Conservation (phyloP, 192 early-diverging fungal genomes). For the Glomus cerebriforme region DNA sequence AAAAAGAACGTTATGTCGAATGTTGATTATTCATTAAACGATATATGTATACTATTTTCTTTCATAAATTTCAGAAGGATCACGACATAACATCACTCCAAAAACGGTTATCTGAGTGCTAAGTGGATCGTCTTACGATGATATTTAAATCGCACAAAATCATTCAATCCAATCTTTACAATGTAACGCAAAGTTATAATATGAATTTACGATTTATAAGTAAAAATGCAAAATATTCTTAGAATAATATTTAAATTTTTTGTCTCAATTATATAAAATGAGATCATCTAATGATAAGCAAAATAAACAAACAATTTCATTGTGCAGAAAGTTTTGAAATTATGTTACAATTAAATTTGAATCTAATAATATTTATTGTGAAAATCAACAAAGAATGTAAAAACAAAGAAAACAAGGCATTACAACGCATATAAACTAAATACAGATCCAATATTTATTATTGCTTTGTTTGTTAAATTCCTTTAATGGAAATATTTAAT, state of each 20-base stretch:
- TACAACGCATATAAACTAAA: not conserved
- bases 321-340: too few relatives aligned
- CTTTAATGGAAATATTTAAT: not conserved
- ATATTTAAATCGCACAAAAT: not conserved
- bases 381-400: too few relatives aligned
- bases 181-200: too few relatives aligned
- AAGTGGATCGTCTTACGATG: not conserved
- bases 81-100: not conserved
- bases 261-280: too few relatives aligned
- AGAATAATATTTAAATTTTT: too few relatives aligned
- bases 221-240: too few relatives aligned
- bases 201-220: too few relatives aligned
- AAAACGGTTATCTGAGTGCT: not conserved
- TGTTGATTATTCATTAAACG: not conserved
- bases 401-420: not conserved
- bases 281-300: too few relatives aligned
- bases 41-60: not conserved
- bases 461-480: not conserved
- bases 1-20: not conserved
- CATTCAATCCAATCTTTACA: not conserved
- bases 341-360: too few relatives aligned
- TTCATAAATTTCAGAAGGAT: not conserved
- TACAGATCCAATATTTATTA: too few relatives aligned
- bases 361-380: too few relatives aligned
- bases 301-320: too few relatives aligned